Evolutionary conservation across 2,329 filamentous ascomycete genomes (phyloP), one percentile per base, ranked within the genome.

Genomic region (Neonectria coccinea): DNA sequence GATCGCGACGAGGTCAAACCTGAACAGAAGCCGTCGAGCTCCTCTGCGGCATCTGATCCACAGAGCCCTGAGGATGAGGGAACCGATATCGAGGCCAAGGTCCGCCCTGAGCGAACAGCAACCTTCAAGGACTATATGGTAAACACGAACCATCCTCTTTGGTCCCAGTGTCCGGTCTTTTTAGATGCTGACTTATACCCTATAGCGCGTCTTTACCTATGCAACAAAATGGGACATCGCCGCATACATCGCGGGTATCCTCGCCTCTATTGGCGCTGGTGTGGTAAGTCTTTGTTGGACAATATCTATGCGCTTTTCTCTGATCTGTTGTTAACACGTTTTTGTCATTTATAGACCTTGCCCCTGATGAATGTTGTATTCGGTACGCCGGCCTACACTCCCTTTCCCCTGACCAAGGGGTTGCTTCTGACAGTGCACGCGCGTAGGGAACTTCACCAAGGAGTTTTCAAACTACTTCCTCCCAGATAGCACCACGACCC

Each of bases 311-410:
- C 6, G n/a, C 20, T 12, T 29, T 9, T 9, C 16, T 20, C 5
- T 44, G 9, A 4, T n/a, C 10, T 33, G 9, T 31, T 20, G 36
- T 51, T 67, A 33, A 69, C 59, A 54, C 9, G 6, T 8, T 10
- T 29, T 10, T 56, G 7, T 22, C 27, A 27, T n/a, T 22, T 48
- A 4, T 42, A 70, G 68, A 88, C 86, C 1, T 74, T 89, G 51
- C 87, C 87, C 0, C 69, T 89, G 52, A 86, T 89, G 83, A 89
- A 88, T 60, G 81, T 88, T 12, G 79, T 88, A 14, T 88, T 88
- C 72, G 86, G 85, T 82, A 76, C 71, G 74, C 6, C 25, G 44
- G 11, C 16, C 29, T 44, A 8, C 3, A 55, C 12, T 14, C 25
- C 27, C n/a, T 14, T 29, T 16, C 33, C 10, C 7, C 3, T 6